Evolutionary conservation across 345 rosid species (phyloP), one percentile per base, ranked within the genome.

Genomic region (Lepidium aucheri): DNA sequence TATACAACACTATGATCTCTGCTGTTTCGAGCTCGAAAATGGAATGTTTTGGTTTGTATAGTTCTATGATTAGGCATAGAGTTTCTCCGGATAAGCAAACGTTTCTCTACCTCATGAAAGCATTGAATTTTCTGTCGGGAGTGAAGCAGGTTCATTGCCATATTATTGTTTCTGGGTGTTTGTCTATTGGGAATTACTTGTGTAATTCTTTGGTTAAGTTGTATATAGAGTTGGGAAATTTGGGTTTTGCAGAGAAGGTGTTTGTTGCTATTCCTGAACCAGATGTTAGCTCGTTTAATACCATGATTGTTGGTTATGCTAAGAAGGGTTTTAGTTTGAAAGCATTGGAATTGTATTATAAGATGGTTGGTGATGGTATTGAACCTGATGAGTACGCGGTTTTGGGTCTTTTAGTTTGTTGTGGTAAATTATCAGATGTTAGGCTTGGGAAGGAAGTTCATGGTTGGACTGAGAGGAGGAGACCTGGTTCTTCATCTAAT

Each of bases 101-200:
- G 9, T 79, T 75, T n/a, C 73, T 85, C 33, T 33, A 64, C 41
- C 51, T 82, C 17, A 55, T 82, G 60, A 78, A 71, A 49, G 74
- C 76, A 8, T 60, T 52, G 30, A 62, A 18, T 3, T 49, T 43
- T 75, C 17, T 65, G 6, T 65, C 70, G 18, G 81, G 75, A 55
- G 83, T 68, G 63, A 82, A 72, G 82, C 83, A 80, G 71, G 46
- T 85, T 12, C 86, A 85, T 59, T 75, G 83, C 14, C 89, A 85
- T 53, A 69, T 79, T 2, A 34, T 79, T 68, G 79, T 76, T 39
- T 70, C 67, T 12, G 82, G 82, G 20, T 69, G 70, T 62, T 66
- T 60, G 36, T 68, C 77, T 13, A 24, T 32, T 9, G 69, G 65
- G 72, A 63, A 52, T 34, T 79, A 85, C 55, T 60, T 84, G 35